Evolutionary conservation across 75 land plant species (phyloP).

Genomic region (Pseudotsuga menziesii): DNA sequence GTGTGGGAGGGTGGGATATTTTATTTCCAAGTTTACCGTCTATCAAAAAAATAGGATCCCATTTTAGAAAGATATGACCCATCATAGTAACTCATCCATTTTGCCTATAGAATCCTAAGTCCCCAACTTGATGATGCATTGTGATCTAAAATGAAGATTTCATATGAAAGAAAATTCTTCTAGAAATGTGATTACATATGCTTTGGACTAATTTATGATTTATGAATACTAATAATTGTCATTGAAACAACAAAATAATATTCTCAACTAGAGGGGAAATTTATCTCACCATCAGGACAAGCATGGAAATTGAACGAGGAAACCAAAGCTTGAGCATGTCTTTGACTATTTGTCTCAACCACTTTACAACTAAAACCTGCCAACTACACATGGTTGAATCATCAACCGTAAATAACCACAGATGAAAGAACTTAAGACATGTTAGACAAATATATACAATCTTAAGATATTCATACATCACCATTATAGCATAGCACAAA

Average conservation of each 20-base stretch:
- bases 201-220: background rate
- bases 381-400: constrained; percentile 9
- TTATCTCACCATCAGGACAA: constrained; percentile 26
- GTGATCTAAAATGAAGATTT: background rate
- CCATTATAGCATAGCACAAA: background rate
- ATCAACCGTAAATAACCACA: background rate
- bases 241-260: background rate
- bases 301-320: constrained; percentile 27
- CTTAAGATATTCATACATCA: background rate
- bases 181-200: background rate
- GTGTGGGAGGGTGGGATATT: too few species aligned
- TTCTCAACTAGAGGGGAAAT: background rate
- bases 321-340: constrained; percentile 27
- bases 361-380: constrained; percentile 32
- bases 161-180: background rate
- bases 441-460: background rate
- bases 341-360: constrained; percentile 26
- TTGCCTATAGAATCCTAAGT: background rate
- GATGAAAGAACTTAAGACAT: background rate
- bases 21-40: too few species aligned
- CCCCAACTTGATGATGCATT: background rate
- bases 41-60: too few species aligned
- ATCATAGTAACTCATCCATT: background rate
- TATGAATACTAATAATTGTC: background rate
- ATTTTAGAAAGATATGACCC: too few species aligned